A percentile compares a stretch with the other conserved stretches of the same genome.
Evolutionary conservation across 176 grass and related monocot species (phyloP).

Genomic region (Oryza australiensis): DNA sequence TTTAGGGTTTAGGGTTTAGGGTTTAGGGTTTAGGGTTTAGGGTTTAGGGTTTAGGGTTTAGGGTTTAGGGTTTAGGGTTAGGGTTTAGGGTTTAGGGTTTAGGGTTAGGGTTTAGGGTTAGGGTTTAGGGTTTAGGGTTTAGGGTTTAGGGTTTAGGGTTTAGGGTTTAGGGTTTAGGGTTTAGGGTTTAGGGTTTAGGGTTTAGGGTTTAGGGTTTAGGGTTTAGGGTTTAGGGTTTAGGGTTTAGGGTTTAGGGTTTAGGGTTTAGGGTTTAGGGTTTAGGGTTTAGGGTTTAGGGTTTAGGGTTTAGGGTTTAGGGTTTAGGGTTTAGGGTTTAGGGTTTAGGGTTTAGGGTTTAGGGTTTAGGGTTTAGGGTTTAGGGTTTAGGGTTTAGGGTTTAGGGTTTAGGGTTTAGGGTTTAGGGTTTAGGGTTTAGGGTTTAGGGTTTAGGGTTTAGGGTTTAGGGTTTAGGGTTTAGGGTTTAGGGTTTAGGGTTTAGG

Average conservation of each 20-base stretch:
- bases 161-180: conserved; percentile 1
- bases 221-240: not conserved
- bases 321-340: not conserved
- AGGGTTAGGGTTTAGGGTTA: too few species aligned
- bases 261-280: not conserved
- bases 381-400: conserved; percentile 32
- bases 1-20: conserved; percentile 36
- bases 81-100: conserved; percentile 24
- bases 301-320: not conserved
- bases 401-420: conserved; percentile 21
- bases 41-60: conserved; percentile 26
- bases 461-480: conserved; percentile 24
- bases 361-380: conserved; percentile 37
- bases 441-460: conserved; percentile 26
- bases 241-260: not conserved
- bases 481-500: conserved; percentile 16
- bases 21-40: not conserved
- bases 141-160: conserved; percentile 20
- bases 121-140: conserved; percentile 35
- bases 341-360: not conserved
- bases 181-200: conserved; percentile 28
- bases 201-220: conserved; percentile 18
- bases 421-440: conserved; percentile 4
- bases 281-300: not conserved
- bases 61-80: conserved; percentile 26